phyloP scores from a whole-genome alignment of 169 alveolate species.

The Cryptosporidium ubiquitum region DNA sequence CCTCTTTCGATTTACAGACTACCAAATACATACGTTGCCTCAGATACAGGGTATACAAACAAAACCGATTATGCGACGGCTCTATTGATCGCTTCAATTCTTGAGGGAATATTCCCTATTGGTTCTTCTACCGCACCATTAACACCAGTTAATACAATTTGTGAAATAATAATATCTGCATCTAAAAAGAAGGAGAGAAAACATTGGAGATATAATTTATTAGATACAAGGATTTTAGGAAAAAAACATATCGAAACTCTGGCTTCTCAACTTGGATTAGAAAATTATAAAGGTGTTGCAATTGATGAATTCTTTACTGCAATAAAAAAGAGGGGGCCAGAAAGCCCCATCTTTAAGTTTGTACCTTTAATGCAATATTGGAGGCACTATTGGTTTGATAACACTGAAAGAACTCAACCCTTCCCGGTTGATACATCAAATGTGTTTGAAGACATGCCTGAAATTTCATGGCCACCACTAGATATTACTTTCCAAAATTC shows the following conservation, averaged over 20 bases:
- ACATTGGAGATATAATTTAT: constrained; percentile 79
- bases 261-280: constrained; percentile 79
- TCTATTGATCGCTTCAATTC: constrained; percentile 76
- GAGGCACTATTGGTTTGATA: constrained; percentile 80
- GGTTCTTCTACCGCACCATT: constrained; percentile 83
- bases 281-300: constrained; percentile 75
- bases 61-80: constrained; percentile 81
- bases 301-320: constrained; percentile 79
- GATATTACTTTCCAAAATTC: constrained; percentile 77
- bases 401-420: constrained; percentile 75
- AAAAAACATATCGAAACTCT: constrained; percentile 76
- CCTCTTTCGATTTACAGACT: constrained; percentile 80
- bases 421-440: constrained; percentile 77
- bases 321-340: constrained; percentile 80
- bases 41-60: constrained; percentile 81
- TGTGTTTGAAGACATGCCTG: constrained; percentile 79
- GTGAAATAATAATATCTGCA: constrained; percentile 79
- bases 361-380: constrained; percentile 81
- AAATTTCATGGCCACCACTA: constrained; percentile 77
- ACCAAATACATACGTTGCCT: constrained; percentile 81
- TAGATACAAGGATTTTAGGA: constrained; percentile 78
- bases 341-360: constrained; percentile 80
- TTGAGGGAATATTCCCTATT: constrained; percentile 80
- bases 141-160: constrained; percentile 80
- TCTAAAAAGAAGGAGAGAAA: constrained; percentile 75